Conservation (phyloP, 2,329 filamentous ascomycete genomes). For the Madurella fahalii region DNA sequence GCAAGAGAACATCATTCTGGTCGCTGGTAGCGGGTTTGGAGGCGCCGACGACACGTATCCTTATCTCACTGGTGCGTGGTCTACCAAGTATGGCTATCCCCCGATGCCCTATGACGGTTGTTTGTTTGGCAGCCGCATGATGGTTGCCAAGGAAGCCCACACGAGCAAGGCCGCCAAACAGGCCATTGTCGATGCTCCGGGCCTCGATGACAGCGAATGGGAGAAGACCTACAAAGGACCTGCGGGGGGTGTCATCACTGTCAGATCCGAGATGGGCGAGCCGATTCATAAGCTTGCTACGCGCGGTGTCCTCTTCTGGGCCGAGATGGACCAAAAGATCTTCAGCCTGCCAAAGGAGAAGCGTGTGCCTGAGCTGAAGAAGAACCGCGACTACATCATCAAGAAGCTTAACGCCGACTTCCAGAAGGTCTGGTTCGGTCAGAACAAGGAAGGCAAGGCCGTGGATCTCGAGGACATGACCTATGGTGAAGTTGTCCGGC, state of each 20-base stretch:
- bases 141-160: constrained; percentile 89
- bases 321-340: constrained; percentile 98
- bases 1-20: constrained; percentile 79
- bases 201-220: constrained; percentile 79
- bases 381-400: constrained; percentile 86
- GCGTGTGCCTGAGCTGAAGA: constrained; percentile 80
- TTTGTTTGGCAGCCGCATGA: constrained; percentile 87
- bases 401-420: constrained; percentile 94
- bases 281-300: constrained; percentile 98
- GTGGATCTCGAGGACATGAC: constrained; percentile 96
- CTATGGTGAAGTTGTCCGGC: constrained; percentile 79
- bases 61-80: constrained; percentile 86
- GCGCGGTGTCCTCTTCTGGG: constrained; percentile 93
- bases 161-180: constrained; percentile 85
- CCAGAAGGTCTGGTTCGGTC: constrained; percentile 95
- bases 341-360: constrained; percentile 96
- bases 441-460: constrained; percentile 72
- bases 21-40: constrained; percentile 89
- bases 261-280: constrained; percentile 98
- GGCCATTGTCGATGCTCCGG: constrained; percentile 81
- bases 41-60: constrained; percentile 87
- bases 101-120: constrained; percentile 93
- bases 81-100: constrained; percentile 79
- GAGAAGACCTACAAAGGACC: constrained; percentile 90
- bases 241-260: constrained; percentile 90